These are phyloP conservation scores for Talaromyces albobiverticillius DNA, from an alignment of 2,329 filamentous ascomycete genomes.

Conservation along the genomic window DNA sequence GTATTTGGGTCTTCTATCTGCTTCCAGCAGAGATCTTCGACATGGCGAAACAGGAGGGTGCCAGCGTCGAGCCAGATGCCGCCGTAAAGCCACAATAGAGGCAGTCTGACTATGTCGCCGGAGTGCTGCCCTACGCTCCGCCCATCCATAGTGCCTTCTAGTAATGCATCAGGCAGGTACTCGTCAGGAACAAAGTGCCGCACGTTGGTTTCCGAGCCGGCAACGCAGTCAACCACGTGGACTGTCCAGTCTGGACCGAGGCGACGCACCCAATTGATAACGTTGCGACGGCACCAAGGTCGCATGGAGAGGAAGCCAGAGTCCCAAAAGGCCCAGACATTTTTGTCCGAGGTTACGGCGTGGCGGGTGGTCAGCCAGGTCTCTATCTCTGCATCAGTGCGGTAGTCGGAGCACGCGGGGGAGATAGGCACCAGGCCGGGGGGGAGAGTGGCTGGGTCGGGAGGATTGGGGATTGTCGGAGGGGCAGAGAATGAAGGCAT, in stretches of 20 bases:
- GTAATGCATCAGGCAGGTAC: background rate
- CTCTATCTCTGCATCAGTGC: background rate
- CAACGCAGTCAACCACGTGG: slow-evolving; percentile 38
- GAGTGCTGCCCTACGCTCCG: background rate
- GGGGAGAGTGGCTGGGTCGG: too few species aligned
- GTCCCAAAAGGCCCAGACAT: slow-evolving; percentile 43
- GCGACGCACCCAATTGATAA: slow-evolving; percentile 40
- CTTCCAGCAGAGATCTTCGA: slow-evolving; percentile 46
- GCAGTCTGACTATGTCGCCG: background rate
- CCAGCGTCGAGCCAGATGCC: slow-evolving; percentile 43
- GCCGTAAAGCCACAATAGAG: background rate
- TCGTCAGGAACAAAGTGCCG: slow-evolving; percentile 30
- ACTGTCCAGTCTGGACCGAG: slow-evolving; percentile 40
- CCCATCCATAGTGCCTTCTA: background rate
- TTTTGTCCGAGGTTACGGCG: slow-evolving; percentile 30
- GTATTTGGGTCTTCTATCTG: slow-evolving; percentile 33
- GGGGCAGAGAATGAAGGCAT: too few species aligned
- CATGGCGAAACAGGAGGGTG: slow-evolving; percentile 38
- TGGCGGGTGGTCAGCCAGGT: background rate
- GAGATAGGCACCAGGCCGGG: too few species aligned
- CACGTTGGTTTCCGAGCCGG: slow-evolving; percentile 37
- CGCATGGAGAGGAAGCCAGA: slow-evolving; percentile 35
- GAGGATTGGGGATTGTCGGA: too few species aligned
- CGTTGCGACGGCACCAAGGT: slow-evolving; percentile 39
- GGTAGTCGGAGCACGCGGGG: background rate